These are phyloP conservation scores for Stentor coeruleus DNA, from an alignment of 73 alveolate species.

Conservation along the genomic window DNA sequence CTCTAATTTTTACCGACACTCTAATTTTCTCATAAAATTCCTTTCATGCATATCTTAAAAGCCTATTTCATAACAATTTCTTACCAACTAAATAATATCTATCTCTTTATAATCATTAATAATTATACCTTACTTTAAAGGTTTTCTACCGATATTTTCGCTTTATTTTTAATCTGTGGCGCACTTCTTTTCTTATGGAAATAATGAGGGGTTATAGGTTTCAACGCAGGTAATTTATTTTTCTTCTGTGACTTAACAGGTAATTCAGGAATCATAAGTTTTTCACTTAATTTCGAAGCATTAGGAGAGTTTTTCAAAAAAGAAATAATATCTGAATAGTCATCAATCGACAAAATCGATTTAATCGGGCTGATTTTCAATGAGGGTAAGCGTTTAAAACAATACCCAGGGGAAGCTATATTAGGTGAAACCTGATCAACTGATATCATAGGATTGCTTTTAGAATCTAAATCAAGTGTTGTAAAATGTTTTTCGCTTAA, in stretches of 20 bases:
- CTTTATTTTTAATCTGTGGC: not conserved
- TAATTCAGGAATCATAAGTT: not conserved
- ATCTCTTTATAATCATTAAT: too few relatives aligned
- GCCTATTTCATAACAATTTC: too few relatives aligned
- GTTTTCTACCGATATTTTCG: not conserved
- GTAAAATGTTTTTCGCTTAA: not conserved
- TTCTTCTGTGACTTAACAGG: not conserved
- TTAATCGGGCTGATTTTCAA: constrained; percentile 1
- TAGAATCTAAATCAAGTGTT: too few relatives aligned
- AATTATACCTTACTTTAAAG: too few relatives aligned
- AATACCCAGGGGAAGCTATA: not conserved
- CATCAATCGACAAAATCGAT: not conserved
- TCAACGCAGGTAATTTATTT: not conserved
- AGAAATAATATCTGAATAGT: not conserved
- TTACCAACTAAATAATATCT: too few relatives aligned
- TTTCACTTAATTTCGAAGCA: not conserved
- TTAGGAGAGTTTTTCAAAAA: not conserved
- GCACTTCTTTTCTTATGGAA: not conserved
- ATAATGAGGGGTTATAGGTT: not conserved
- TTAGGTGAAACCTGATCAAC: too few relatives aligned
- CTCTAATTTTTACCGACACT: too few relatives aligned
- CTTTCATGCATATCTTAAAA: too few relatives aligned
- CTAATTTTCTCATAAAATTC: too few relatives aligned
- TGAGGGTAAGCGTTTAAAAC: not conserved
- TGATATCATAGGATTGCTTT: too few relatives aligned